Conservation (phyloP, 345 rosid species). For the Gossypium turneri region DNA sequence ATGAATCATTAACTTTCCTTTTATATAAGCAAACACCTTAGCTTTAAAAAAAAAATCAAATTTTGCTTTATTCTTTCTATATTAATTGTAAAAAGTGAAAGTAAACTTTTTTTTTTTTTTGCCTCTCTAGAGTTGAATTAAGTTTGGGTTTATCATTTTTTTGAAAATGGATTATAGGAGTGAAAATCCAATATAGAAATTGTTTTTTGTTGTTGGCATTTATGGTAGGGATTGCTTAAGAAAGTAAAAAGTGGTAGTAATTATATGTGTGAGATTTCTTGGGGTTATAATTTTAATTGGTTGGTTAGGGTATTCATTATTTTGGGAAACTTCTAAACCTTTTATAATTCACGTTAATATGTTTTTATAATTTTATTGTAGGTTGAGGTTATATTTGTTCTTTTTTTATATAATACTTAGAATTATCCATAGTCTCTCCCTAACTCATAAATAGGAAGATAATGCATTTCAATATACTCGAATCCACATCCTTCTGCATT, state of each 20-base stretch:
- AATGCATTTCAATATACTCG: no score
- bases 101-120: no score
- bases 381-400: accelerated
- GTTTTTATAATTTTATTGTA: no score
- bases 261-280: slow-evolving; percentile 12
- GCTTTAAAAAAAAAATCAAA: neutral
- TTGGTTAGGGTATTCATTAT: neutral
- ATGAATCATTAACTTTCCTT: slow-evolving; percentile 55
- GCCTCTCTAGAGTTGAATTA: neutral
- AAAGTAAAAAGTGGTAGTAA: neutral
- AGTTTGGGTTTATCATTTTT: neutral
- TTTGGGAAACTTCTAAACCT: slow-evolving; percentile 4
- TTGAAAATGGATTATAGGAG: neutral
- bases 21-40: slow-evolving; percentile 36
- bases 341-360: neutral
- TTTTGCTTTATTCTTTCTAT: neutral
- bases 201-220: neutral
- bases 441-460: no score
- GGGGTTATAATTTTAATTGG: neutral
- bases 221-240: slow-evolving; percentile 12
- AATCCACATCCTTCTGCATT: accelerated
- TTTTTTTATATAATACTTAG: no score
- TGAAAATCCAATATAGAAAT: neutral
- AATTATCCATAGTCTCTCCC: accelerated
- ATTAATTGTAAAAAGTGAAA: neutral